Evolutionary conservation across 2,329 filamentous ascomycete genomes (phyloP).

Genomic region (Claviceps sp.): DNA sequence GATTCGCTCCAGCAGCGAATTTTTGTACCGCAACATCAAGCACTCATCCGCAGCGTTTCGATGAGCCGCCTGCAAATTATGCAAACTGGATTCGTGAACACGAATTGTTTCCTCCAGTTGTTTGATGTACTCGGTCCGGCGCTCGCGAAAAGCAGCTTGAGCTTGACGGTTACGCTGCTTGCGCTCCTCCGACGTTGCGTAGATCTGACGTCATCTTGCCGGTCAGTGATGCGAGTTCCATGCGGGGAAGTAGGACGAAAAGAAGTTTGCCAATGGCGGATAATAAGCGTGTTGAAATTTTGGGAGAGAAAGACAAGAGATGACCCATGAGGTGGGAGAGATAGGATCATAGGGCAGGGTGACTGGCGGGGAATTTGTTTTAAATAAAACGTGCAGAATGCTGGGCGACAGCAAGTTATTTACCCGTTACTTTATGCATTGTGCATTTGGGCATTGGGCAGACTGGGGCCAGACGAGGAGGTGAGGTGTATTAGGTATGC

Average conservation of each 20-base stretch:
- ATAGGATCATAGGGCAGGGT: too few species aligned
- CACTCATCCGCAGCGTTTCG: constrained; percentile 92
- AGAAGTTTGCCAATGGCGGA: too few species aligned
- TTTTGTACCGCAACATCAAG: constrained; percentile 96
- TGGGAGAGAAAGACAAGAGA: too few species aligned
- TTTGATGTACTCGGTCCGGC: constrained; percentile 97
- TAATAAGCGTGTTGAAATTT: too few species aligned
- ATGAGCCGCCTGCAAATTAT: constrained; percentile 86
- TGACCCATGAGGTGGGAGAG: too few species aligned
- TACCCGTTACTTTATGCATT: too few species aligned
- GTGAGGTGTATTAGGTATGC: background rate
- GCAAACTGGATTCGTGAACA: constrained; percentile 86
- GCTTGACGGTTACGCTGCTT: constrained; percentile 97
- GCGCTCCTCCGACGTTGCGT: constrained; percentile 95
- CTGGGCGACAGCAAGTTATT: too few species aligned
- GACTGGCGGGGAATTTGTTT: too few species aligned
- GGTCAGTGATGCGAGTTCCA: background rate
- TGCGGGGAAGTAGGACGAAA: background rate
- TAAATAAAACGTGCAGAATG: too few species aligned
- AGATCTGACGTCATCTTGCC: constrained; percentile 50
- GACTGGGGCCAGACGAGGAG: background rate
- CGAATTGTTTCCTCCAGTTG: constrained; percentile 96
- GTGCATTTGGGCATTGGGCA: too few species aligned
- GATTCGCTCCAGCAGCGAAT: constrained; percentile 88
- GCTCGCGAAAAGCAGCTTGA: constrained; percentile 92